phyloP scores from a whole-genome alignment of 2,329 filamentous ascomycete genomes.

The Penicillium hesseltinei region DNA sequence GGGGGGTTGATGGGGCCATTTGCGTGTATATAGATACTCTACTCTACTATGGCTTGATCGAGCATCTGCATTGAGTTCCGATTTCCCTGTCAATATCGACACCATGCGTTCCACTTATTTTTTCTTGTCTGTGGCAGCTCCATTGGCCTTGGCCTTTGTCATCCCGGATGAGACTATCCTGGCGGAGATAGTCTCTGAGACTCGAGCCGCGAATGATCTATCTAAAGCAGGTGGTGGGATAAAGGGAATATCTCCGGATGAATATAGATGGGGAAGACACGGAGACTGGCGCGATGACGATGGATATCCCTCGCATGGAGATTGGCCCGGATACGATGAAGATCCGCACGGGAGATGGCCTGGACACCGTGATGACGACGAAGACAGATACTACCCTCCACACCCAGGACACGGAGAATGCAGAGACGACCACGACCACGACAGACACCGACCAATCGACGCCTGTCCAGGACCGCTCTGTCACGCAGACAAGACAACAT shows the following conservation, averaged over 20 bases:
- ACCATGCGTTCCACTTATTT: conserved; percentile 5
- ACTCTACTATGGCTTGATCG: neutral
- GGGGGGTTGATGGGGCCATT: neutral
- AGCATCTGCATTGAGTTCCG: neutral
- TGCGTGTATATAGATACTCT: neutral
- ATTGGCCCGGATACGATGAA: neutral
- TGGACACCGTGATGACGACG: neutral
- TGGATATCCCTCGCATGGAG: neutral
- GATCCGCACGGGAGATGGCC: neutral
- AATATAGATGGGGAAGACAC: neutral
- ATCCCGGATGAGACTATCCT: conserved; percentile 13
- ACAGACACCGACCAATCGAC: neutral
- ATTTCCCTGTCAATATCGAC: neutral
- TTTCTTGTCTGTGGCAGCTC: neutral
- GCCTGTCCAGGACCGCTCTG: conserved; percentile 31
- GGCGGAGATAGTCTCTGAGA: neutral
- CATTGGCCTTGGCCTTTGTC: conserved; percentile 12
- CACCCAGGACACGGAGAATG: neutral
- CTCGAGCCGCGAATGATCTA: neutral
- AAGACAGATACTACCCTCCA: neutral
- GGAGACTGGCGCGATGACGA: neutral
- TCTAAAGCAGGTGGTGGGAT: neutral
- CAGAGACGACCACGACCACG: neutral
- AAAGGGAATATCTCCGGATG: neutral
- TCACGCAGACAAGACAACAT: conserved; percentile 68